These are phyloP conservation scores for Butyriboletus appendiculatus DNA, from an alignment of 1,284 basidiomycete genomes.

Conservation along the genomic window DNA sequence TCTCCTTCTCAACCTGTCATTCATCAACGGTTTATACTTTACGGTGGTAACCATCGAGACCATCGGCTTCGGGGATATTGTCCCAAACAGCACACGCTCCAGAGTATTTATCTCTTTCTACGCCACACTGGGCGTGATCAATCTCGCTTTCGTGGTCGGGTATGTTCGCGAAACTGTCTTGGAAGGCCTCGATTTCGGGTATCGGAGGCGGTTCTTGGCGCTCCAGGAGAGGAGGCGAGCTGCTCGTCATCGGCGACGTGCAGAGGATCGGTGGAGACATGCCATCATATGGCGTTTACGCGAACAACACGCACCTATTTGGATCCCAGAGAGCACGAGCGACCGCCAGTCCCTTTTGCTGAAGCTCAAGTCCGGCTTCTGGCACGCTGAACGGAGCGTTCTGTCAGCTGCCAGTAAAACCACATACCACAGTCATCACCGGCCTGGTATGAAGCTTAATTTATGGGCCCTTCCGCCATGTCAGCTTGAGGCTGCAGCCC, in stretches of 20 bases:
- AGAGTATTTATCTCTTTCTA: slow-evolving; percentile 62
- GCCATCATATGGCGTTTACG: slow-evolving; percentile 61
- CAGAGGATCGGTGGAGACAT: slow-evolving; percentile 53
- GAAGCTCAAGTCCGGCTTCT: slow-evolving; percentile 12
- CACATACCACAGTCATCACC: slow-evolving; percentile 28
- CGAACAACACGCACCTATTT: slow-evolving; percentile 47
- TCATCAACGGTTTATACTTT: slow-evolving; percentile 73
- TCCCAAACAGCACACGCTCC: slow-evolving; percentile 48
- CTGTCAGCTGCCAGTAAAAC: slow-evolving; percentile 1
- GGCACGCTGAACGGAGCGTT: slow-evolving; percentile 4
- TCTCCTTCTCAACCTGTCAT: slow-evolving; percentile 58
- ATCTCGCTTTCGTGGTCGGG: slow-evolving; percentile 64
- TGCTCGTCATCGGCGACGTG: slow-evolving; percentile 39
- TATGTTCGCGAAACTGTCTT: slow-evolving; percentile 71
- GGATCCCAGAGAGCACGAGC: slow-evolving; percentile 40
- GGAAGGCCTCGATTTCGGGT: slow-evolving; percentile 64
- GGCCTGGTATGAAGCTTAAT: slow-evolving; percentile 55
- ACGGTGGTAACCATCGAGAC: slow-evolving; percentile 72
- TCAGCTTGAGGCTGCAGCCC: slow-evolving; percentile 58
- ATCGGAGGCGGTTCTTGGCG: slow-evolving; percentile 51
- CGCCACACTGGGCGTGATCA: slow-evolving; percentile 59
- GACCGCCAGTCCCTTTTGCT: slow-evolving; percentile 12
- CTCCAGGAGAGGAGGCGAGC: slow-evolving; percentile 43
- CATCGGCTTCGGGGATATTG: slow-evolving; percentile 81
- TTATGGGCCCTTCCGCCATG: slow-evolving; percentile 51